Conservation (phyloP, 129 eudicot genomes). For the Pseudognaphalium luteoalbum region DNA sequence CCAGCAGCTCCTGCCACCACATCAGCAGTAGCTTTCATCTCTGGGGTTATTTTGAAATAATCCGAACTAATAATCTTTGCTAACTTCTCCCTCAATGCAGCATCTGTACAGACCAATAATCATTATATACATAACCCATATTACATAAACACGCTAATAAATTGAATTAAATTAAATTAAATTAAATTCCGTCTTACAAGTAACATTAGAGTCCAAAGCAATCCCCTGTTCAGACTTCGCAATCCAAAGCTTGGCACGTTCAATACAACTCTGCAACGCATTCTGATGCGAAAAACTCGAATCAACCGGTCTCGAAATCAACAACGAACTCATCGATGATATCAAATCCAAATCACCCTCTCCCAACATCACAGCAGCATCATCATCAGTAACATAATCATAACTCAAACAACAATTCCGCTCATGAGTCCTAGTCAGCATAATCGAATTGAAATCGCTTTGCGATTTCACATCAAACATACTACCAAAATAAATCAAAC, state of each 20-base stretch:
- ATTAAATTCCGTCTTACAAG: conserved; percentile 50
- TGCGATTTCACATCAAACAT: conserved; percentile 71
- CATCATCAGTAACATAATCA: conserved; percentile 89
- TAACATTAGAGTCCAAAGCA: conserved; percentile 44
- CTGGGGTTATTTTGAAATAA: conserved; percentile 65
- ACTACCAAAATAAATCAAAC: conserved; percentile 73
- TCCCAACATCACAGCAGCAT: conserved; percentile 52
- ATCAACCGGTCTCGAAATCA: conserved; percentile 62
- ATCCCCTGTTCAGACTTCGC: conserved; percentile 53
- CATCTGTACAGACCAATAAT: conserved; percentile 44
- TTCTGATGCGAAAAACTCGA: conserved; percentile 66
- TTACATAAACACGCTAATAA: too few species aligned
- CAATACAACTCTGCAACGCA: conserved; percentile 63
- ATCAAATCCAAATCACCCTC: conserved; percentile 89
- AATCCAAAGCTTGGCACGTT: conserved; percentile 79
- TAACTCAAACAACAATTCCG: conserved; percentile 83
- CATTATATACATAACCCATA: too few species aligned
- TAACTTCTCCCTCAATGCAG: conserved; percentile 69
- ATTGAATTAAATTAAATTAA: too few species aligned
- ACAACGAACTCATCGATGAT: conserved; percentile 48
- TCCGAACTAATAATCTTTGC: conserved; percentile 72
- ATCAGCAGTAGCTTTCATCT: conserved; percentile 68
- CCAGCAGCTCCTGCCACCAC: conserved; percentile 81
- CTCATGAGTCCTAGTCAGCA: conserved; percentile 82
- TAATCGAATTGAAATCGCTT: conserved; percentile 51